phyloP scores from a whole-genome alignment of 371 early-diverging fungal genomes.

The Entomophthora muscae region DNA sequence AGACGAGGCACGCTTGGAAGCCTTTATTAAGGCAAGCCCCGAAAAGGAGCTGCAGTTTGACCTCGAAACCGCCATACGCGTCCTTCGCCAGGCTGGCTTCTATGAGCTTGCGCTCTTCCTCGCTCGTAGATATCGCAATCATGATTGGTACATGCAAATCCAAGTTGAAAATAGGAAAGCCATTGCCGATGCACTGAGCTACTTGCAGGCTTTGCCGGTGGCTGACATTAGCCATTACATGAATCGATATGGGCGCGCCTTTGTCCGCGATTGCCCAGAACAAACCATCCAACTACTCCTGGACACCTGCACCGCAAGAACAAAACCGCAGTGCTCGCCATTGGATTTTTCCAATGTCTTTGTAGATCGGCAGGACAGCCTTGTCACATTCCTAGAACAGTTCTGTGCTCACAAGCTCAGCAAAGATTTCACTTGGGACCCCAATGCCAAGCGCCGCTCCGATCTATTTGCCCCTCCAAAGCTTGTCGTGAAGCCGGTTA shows the following conservation, averaged over 20 bases:
- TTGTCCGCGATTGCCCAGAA: conserved; percentile 50
- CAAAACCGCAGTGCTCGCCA: conserved; percentile 24
- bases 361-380: conserved; percentile 49
- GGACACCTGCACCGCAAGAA: conserved; percentile 28
- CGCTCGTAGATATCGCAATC: conserved; percentile 59
- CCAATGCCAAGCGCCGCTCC: conserved; percentile 7
- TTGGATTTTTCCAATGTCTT: conserved; percentile 48
- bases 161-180: conserved; percentile 71
- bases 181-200: conserved; percentile 49
- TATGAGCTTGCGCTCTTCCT: conserved; percentile 72
- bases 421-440: neutral
- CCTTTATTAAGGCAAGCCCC: conserved; percentile 56
- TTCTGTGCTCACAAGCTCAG: conserved; percentile 15
- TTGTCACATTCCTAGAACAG: conserved; percentile 51
- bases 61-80: conserved; percentile 79
- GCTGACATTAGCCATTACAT: conserved; percentile 38
- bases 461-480: conserved; percentile 11
- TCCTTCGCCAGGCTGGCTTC: conserved; percentile 81
- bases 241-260: conserved; percentile 54
- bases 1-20: conserved; percentile 48
- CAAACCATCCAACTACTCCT: conserved; percentile 65
- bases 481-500: neutral
- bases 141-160: conserved; percentile 61
- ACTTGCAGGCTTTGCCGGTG: conserved; percentile 37
- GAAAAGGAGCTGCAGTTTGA: conserved; percentile 63